Conservation (phyloP, 176 grass and related monocot genomes). For the Paspalum notatum region DNA sequence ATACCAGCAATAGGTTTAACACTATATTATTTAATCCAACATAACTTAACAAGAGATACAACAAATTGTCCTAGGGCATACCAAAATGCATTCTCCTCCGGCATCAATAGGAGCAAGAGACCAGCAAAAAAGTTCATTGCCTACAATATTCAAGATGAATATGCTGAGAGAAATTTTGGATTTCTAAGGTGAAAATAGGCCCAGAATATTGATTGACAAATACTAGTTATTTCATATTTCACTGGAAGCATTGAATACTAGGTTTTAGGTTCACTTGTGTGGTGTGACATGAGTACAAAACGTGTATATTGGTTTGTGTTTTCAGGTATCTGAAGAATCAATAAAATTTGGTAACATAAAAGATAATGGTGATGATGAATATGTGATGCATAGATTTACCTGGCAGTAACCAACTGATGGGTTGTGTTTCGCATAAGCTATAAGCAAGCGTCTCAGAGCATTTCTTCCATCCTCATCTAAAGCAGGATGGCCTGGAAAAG, state of each 20-base stretch:
- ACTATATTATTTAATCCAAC: slow-evolving; percentile 29
- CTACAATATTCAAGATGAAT: slow-evolving; percentile 55
- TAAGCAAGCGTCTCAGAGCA: slow-evolving; percentile 93
- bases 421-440: slow-evolving; percentile 98
- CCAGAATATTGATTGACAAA: slow-evolving; percentile 29
- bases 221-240: slow-evolving; percentile 5
- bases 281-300: slow-evolving; percentile 18
- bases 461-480: slow-evolving; percentile 94
- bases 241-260: slow-evolving; percentile 5
- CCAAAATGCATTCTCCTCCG: slow-evolving; percentile 99
- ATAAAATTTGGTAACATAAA: slow-evolving; percentile 17
- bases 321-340: slow-evolving; percentile 26
- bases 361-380: not conserved
- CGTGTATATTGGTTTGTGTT: not conserved
- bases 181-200: slow-evolving; percentile 28
- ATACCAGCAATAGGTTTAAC: slow-evolving; percentile 45
- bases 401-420: slow-evolving; percentile 99
- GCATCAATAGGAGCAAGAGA: slow-evolving; percentile 93
- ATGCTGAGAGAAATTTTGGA: slow-evolving; percentile 28
- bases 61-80: slow-evolving; percentile 36
- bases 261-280: slow-evolving; percentile 15
- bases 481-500: slow-evolving; percentile 97
- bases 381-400: slow-evolving; percentile 51
- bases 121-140: slow-evolving; percentile 99
- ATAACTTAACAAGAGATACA: slow-evolving; percentile 32